Evolutionary conservation across 2,329 filamentous ascomycete genomes (phyloP), one percentile per base, ranked within the genome.

Genomic region (Didymella pomorum): DNA sequence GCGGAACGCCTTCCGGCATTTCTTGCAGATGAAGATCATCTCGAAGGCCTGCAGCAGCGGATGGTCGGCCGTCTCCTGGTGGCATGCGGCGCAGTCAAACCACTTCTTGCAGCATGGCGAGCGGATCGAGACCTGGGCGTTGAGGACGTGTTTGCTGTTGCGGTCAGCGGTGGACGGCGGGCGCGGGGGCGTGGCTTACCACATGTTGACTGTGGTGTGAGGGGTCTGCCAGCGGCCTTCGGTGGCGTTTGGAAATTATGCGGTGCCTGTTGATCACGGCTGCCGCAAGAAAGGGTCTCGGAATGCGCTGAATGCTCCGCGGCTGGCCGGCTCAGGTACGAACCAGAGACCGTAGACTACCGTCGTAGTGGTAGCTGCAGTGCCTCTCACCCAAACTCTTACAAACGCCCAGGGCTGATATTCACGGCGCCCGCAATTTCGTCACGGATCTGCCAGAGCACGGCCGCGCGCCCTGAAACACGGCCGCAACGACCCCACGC

Each of bases 41-140:
- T 99, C 95, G 69, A 89, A 84, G 64, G 83, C 84, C 79, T 96
- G 90, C 52, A 86, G 80, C 21, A 99, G 87, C 35, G 85, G 80
- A 77, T 98, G 95, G 61, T 82, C 79, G 78, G 96, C 90, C 61
- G 87, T 83, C 77, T 99, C 95, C 52, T 81, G 81, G 80, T 99
- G 95, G 81, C 95, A 99, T 77, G 97, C 90, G 65, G 92, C 91
- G 80, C 95, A 99, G 82, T 99, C 95, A 81, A 97, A 99, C 96
- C 96, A 99, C 83, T 97, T 97, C 61, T 87, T 86, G 83, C 95
- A 99, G 84, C 95, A 99, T 63, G 93, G 91, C 56, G 93, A 95
- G 71, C 95, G 91, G 80, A 99, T 96, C 57, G 94, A 84, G 73
- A 99, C 95, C 81, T 99, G 95, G 63, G 94, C 95, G 83, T 99